phyloP scores from a whole-genome alignment of 305 asterid species.

The Fraxinus nigra region DNA sequence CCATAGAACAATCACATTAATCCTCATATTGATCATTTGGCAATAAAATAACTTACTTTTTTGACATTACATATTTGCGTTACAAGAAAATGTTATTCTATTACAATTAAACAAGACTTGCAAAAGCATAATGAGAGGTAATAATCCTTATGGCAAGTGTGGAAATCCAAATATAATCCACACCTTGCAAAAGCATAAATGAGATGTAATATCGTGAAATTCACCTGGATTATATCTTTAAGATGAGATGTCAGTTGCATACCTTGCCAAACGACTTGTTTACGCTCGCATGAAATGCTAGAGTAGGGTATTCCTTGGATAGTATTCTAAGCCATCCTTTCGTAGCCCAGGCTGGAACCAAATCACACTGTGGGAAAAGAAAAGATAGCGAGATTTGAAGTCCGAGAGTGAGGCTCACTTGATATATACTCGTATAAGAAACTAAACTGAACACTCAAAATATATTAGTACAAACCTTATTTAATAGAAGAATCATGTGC shows the following conservation, averaged over 20 bases:
- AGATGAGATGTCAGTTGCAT: conserved; percentile 12
- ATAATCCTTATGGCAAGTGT: background rate
- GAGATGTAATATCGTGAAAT: background rate
- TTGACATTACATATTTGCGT: background rate
- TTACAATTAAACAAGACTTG: background rate
- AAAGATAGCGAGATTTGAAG: background rate
- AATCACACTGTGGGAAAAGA: conserved; percentile 66
- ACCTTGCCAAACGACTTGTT: conserved; percentile 98
- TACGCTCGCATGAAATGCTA: conserved; percentile 92
- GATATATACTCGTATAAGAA: background rate
- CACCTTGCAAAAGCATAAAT: background rate
- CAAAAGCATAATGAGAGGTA: background rate
- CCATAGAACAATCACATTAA: background rate
- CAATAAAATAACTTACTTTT: background rate
- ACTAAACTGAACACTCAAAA: background rate
- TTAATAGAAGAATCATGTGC: conserved; percentile 79
- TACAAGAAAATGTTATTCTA: background rate
- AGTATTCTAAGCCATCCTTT: conserved; percentile 90
- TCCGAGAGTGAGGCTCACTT: background rate
- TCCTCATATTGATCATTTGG: background rate
- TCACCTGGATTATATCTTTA: background rate
- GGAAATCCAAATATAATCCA: background rate
- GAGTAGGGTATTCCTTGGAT: conserved; percentile 85
- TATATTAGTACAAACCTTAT: conserved; percentile 51
- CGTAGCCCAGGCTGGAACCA: conserved; percentile 93